A percentile compares a stretch with the other conserved stretches of the same genome.
These are phyloP conservation scores for Aspergillus felis DNA, from an alignment of 2,329 filamentous ascomycete genomes.

Conservation along the genomic window DNA sequence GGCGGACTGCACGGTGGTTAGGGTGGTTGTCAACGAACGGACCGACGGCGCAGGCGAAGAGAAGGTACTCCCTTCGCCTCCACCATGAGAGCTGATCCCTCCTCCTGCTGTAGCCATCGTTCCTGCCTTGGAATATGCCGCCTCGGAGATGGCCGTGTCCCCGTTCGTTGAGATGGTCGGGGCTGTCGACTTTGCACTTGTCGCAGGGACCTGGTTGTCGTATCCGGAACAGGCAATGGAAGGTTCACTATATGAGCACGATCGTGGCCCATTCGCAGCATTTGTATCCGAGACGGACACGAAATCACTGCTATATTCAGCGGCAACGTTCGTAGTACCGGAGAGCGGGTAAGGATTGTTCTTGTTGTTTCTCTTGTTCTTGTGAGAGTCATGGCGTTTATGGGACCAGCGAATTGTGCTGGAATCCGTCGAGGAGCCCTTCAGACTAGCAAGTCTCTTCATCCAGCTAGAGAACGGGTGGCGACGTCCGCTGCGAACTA, in stretches of 20 bases:
- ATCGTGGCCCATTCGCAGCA: conserved; percentile 48
- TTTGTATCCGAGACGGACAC: conserved; percentile 50
- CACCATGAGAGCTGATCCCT: conserved; percentile 60
- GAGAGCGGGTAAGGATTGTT: conserved; percentile 94
- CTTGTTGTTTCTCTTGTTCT: conserved; percentile 58
- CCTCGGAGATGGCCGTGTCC: conserved; percentile 70
- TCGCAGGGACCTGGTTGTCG: conserved; percentile 55
- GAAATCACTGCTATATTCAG: conserved; percentile 42
- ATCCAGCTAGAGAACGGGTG: conserved; percentile 91
- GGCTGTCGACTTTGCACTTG: conserved; percentile 68
- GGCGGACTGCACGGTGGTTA: conserved; percentile 63
- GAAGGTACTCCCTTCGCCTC: conserved; percentile 65
- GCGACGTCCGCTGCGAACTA: conserved; percentile 70
- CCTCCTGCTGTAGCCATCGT: conserved; percentile 64
- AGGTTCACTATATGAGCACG: conserved; percentile 54
- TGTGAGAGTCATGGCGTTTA: conserved; percentile 30
- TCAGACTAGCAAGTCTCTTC: conserved; percentile 87
- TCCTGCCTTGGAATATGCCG: conserved; percentile 74
- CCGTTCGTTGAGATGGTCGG: conserved; percentile 81
- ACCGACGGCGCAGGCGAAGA: conserved; percentile 63
- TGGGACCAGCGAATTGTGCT: conserved; percentile 36
- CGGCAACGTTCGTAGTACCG: conserved; percentile 50
- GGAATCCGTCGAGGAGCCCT: conserved; percentile 59
- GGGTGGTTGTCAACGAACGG: conserved; percentile 61
- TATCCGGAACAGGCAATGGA: conserved; percentile 61